These are phyloP conservation scores for Physocladia obscura DNA, from an alignment of 192 early-diverging fungal genomes.

Conservation along the genomic window DNA sequence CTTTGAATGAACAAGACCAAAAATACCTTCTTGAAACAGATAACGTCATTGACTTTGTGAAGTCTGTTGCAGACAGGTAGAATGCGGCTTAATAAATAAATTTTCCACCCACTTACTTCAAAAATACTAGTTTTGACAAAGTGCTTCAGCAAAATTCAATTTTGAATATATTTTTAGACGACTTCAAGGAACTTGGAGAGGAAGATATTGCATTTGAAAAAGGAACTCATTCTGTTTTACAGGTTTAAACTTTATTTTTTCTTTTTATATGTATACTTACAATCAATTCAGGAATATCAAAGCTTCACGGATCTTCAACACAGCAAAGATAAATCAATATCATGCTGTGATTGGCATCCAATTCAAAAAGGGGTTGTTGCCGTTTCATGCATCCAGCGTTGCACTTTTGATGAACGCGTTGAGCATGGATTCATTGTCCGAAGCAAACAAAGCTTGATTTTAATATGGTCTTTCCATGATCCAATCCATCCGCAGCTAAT, in stretches of 20 bases:
- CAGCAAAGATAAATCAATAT: constrained; percentile 61
- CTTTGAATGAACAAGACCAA: constrained; percentile 34
- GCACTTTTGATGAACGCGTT: constrained; percentile 56
- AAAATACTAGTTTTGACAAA: constrained; percentile 49
- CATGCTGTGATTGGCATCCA: constrained; percentile 66
- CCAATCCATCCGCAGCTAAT: constrained; percentile 66
- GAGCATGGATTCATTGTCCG: constrained; percentile 41
- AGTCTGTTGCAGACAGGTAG: constrained; percentile 38
- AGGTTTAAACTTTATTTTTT: constrained; percentile 21
- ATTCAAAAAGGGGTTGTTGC: constrained; percentile 56
- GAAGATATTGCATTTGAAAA: constrained; percentile 60
- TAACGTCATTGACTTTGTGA: constrained; percentile 48
- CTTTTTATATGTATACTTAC: background rate
- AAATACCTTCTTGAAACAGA: constrained; percentile 33
- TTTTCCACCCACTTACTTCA: background rate
- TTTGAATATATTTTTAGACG: constrained; percentile 59
- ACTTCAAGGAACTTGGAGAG: constrained; percentile 56
- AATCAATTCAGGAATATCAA: constrained; percentile 58
- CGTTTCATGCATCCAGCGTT: constrained; percentile 53
- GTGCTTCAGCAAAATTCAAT: constrained; percentile 56
- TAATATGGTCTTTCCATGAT: constrained; percentile 68
- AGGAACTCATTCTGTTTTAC: constrained; percentile 53
- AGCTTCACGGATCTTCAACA: constrained; percentile 64
- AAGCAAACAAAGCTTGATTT: constrained; percentile 47
- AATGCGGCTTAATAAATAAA: background rate